Conservation (phyloP, 2,329 filamentous ascomycete genomes). For the Ophiostoma pallidulum region DNA sequence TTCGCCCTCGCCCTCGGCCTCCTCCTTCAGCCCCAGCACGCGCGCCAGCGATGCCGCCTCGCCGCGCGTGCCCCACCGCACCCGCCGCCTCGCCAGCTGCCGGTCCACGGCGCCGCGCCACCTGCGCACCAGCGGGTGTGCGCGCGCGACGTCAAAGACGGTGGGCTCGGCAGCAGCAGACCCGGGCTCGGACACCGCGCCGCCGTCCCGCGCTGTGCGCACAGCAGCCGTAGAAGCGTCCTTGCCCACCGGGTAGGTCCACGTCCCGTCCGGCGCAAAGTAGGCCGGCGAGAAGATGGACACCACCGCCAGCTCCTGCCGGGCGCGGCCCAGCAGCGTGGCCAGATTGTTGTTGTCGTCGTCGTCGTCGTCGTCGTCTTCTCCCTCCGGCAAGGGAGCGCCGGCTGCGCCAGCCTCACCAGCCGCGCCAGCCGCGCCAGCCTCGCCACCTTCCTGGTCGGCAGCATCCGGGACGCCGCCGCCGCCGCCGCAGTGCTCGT, state of each 20-base stretch:
- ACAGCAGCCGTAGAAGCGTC: too few species aligned
- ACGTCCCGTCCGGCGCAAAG: constrained; percentile 61
- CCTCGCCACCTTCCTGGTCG: constrained; percentile 13
- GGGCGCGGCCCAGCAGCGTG: constrained; percentile 39
- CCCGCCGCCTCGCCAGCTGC: constrained; percentile 26
- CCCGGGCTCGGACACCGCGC: too few species aligned
- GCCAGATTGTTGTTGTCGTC: background rate
- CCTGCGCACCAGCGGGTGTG: constrained; percentile 56
- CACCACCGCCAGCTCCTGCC: constrained; percentile 49
- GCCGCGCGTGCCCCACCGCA: constrained; percentile 9
- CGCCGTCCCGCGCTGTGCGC: too few species aligned
- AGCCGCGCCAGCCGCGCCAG: too few species aligned
- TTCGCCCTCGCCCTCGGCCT: background rate
- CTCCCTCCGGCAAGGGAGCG: too few species aligned
- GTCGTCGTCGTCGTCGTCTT: constrained; percentile 16
- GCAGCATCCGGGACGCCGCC: too few species aligned
- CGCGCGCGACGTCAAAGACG: constrained; percentile 53
- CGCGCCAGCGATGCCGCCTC: constrained; percentile 10
- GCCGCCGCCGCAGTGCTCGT: too few species aligned
- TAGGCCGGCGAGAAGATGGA: constrained; percentile 56
- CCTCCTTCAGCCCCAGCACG: constrained; percentile 12
- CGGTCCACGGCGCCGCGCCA: constrained; percentile 43
- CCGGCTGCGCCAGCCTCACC: too few species aligned
- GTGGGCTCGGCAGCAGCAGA: constrained; percentile 40
- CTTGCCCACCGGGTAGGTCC: constrained; percentile 58